Conservation (phyloP, 192 early-diverging fungal species). For the Linnemannia hyalina region DNA sequence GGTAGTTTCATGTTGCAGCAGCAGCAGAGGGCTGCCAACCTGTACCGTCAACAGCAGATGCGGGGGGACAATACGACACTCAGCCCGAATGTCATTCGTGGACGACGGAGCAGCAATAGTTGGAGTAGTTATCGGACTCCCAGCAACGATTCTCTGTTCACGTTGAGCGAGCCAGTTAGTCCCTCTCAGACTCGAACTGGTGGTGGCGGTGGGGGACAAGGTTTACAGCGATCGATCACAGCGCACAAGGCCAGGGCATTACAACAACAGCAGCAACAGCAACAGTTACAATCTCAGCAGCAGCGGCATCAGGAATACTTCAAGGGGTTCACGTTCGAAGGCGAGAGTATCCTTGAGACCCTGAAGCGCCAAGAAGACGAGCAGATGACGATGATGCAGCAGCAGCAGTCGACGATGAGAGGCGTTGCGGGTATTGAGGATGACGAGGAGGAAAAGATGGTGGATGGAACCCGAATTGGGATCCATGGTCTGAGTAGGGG, state of each 20-base stretch:
- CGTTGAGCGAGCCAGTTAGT: conserved; percentile 15
- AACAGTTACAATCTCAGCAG: conserved; percentile 4
- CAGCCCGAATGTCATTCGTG: conserved; percentile 50
- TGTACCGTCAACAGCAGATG: conserved; percentile 47
- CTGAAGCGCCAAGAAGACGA: conserved; percentile 51
- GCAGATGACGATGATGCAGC: neutral
- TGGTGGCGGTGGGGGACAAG: neutral
- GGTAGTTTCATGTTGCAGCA: conserved; percentile 45
- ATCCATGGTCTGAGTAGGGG: conserved; percentile 1
- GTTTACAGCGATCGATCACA: conserved; percentile 6
- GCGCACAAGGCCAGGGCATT: conserved; percentile 14
- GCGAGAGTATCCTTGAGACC: conserved; percentile 48
- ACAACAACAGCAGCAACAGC: conserved; percentile 29
- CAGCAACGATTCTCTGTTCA: conserved; percentile 45
- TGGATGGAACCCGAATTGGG: neutral
- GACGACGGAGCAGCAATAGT: conserved; percentile 40
- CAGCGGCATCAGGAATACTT: conserved; percentile 72
- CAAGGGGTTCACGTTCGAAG: conserved; percentile 72
- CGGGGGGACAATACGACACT: conserved; percentile 44
- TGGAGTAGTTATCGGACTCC: conserved; percentile 51
- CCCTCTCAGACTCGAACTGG: conserved; percentile 16
- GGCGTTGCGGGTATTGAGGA: neutral
- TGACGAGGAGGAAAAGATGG: neutral
- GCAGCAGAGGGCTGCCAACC: conserved; percentile 46
- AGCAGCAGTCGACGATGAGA: neutral